Evolutionary conservation across 768 basidiomycete species (phyloP).

Genomic region (Leccinum arenicola): DNA sequence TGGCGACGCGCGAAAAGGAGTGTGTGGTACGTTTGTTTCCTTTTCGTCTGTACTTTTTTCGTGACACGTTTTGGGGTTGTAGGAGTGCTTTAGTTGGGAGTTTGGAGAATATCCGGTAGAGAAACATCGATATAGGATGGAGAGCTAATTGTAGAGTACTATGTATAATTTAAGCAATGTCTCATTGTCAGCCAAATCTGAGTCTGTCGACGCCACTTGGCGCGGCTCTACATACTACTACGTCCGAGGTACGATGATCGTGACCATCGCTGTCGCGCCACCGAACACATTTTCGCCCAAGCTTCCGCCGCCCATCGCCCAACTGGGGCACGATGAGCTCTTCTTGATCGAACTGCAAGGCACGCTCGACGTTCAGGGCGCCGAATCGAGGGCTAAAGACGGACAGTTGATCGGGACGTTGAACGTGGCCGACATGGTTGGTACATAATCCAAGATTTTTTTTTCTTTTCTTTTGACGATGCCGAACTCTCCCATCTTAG

Average conservation of each 20-base stretch:
- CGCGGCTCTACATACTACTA: too few relatives aligned
- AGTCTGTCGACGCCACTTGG: too few relatives aligned
- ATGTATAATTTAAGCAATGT: too few relatives aligned
- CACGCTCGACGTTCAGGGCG: conserved; percentile 64
- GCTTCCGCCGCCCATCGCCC: conserved; percentile 63
- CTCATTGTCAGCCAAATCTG: too few relatives aligned
- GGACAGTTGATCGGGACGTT: conserved; percentile 80
- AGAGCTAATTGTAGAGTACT: too few relatives aligned
- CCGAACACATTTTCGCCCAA: conserved; percentile 35
- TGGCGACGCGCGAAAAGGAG: conserved; percentile 51
- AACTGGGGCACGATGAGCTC: conserved; percentile 75
- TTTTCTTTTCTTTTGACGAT: conserved; percentile 2
- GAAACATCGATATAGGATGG: not conserved
- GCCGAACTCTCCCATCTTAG: conserved; percentile 23
- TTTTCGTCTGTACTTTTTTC: not conserved
- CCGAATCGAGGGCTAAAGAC: conserved; percentile 47
- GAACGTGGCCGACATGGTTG: conserved; percentile 59
- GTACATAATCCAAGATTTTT: conserved; percentile 19
- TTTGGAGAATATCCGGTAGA: conserved; percentile 46
- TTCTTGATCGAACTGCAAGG: conserved; percentile 90
- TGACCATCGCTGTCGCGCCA: conserved; percentile 49
- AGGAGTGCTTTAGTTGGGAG: conserved; percentile 76
- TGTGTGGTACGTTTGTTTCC: conserved; percentile 56
- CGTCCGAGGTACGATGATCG: conserved; percentile 50
- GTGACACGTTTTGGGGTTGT: not conserved